Base-by-base conservation (phyloP, 2,329 filamentous ascomycete genomes). In the Fusarium fracticaudum region DNA sequence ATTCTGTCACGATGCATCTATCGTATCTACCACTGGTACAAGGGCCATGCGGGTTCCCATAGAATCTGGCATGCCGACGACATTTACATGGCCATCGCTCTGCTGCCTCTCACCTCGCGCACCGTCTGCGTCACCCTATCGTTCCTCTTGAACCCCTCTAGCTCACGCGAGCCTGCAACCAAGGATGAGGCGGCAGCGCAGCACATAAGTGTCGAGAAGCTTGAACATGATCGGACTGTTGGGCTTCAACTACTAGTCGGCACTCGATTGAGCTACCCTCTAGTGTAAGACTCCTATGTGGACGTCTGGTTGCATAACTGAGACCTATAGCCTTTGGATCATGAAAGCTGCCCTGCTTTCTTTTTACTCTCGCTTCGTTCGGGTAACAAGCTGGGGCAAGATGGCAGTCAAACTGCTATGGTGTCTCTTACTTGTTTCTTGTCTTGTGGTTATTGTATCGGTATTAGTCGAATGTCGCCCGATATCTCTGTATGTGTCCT, bases 301-400 rank as follows among this genome's bases (percentile, higher is more conserved):
- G 15, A 37, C 7, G 0, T 31, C 5, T 17, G 26, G 10, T 22
- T 4, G 5, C 11, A 17, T 53, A 18, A 18, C 45, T 60, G 14
- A 60, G 17, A 22, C 17, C 13, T 10, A 14, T n/a, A 80, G 78
- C 40, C 47, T 80, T 14, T 80, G 78, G 78, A 73, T 51, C 4
- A 57, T 80, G 22, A 80, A 80, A 71, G 67, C 78, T 14, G 76
- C 71, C 38, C 44, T 80, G 47, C 73, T 80, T 24, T 72, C 67
- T 18, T 80, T 80, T 22, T 80, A 80, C 63, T 75, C 78, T 11
- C 77, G 78, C 3, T 80, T 80, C 41, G 73, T 80, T 50, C 62
- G 72, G 40, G 58, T 60, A 5, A 53, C 69, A 13, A 29, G 14
- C 10, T 67, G 69, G 69, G 76, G 78, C 22, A 73, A 73, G 26